Evolutionary conservation across 805 yeast genomes (phyloP), one percentile per base, ranked within the genome.

Genomic region (Ogataea saltuana): DNA sequence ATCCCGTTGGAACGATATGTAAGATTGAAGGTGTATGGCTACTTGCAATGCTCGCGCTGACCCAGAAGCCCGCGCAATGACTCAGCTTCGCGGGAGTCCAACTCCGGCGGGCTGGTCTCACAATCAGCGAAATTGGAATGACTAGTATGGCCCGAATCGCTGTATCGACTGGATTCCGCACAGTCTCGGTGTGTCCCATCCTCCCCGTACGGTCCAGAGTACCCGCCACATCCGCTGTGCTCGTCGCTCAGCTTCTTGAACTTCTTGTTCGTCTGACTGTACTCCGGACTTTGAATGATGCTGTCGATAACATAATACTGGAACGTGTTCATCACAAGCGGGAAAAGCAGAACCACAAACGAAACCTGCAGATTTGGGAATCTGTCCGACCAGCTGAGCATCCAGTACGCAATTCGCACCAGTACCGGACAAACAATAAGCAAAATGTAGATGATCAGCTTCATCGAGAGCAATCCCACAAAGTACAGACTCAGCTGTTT

Each of bases 341-440:
- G 95, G 51, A 85, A 84, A 7, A 86, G 76, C 59, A 93, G 78
- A 81, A 91, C 84, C 19, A 93, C 96, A 48, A 91, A 76, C 29
- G 85, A 82, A 12, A 91, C 87, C 61, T 93, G 96, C 28, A 88
- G 72, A 49, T 84, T 80, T 2, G 95, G 93, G 62, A 81, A 81
- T 41, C 77, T 78, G 54, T 84, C 83, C 4, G 93, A 78, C 93
- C 96, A 86, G n/a, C 86, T 78, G 19, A 91, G 68, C 25, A 89
- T 65, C 70, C 86, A 79, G 45, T 81, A 81, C 11, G 95, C 88
- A 33, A 85, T 69, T 29, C 70, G 69, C 48, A 85, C 90, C 48
- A 87, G 76, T 45, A 81, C 69, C 32, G 89, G 90, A 51, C 82
- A 77, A 26, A 71, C 64, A 37, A 80, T 73, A 28, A 85, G 72